These are phyloP conservation scores for Blastocystis sp. DNA, from an alignment of 352 stramenopile genomes.

Conservation along the genomic window DNA sequence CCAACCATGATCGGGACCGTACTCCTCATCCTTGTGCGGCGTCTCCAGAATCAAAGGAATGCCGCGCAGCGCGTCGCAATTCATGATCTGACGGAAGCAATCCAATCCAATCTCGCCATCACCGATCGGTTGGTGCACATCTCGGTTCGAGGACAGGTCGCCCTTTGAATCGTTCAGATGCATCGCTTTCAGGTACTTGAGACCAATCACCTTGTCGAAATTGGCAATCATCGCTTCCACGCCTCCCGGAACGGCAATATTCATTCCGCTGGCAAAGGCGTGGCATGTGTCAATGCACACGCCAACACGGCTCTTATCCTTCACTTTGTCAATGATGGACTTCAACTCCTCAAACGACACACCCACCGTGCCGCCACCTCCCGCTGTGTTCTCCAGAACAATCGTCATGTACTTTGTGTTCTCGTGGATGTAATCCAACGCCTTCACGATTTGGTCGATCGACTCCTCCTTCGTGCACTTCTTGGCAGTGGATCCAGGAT, in stretches of 20 bases:
- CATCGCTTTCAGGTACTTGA: conserved; percentile 64
- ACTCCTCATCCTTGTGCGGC: not conserved
- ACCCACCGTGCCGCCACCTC: conserved; percentile 51
- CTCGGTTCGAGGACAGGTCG: not conserved
- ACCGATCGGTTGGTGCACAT: conserved; percentile 23
- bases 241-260: not conserved
- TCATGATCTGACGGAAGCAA: conserved; percentile 64
- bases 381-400: conserved; percentile 68
- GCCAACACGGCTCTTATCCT: conserved; percentile 59
- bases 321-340: conserved; percentile 51
- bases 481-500: conserved; percentile 42
- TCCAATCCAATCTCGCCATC: conserved; percentile 54
- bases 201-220: conserved; percentile 52
- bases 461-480: conserved; percentile 64
- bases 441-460: conserved; percentile 36
- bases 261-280: conserved; percentile 62
- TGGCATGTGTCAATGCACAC: conserved; percentile 69
- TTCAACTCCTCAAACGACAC: conserved; percentile 57
- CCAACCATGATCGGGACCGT: conserved; percentile 40
- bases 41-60: conserved; percentile 69
- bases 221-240: not conserved
- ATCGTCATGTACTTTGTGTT: conserved; percentile 66
- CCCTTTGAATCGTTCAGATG: conserved; percentile 68
- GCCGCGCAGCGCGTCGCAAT: conserved; percentile 29
- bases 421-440: conserved; percentile 56